Percentiles rank a stretch among this genome's conserved stretches.
These are phyloP conservation scores for Arctium minus DNA, from an alignment of 129 eudicot genomes.

Conservation along the genomic window DNA sequence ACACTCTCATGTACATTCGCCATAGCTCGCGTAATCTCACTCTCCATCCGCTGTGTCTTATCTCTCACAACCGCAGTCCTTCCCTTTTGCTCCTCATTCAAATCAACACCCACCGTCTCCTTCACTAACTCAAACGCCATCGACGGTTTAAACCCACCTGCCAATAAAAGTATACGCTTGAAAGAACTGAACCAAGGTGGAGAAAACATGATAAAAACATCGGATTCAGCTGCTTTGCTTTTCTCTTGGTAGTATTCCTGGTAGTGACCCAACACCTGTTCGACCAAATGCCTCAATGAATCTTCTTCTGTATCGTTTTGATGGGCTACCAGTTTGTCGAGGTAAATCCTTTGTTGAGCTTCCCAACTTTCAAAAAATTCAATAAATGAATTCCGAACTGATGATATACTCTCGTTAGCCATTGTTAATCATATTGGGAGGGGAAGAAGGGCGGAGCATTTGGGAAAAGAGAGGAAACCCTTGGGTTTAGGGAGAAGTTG, in stretches of 20 bases:
- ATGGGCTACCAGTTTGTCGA: slow-evolving; percentile 18
- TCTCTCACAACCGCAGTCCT: slow-evolving; percentile 16
- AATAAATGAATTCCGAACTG: slow-evolving; percentile 14
- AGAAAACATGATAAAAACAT: slow-evolving; percentile 32
- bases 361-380: slow-evolving; percentile 35
- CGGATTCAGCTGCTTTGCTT: slow-evolving; percentile 19
- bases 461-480: no score
- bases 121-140: slow-evolving; percentile 22
- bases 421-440: no score
- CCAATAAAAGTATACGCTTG: slow-evolving; percentile 40
- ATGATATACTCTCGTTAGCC: no score
- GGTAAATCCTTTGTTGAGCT: slow-evolving; percentile 12
- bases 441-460: no score
- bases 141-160: slow-evolving; percentile 46
- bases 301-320: neutral
- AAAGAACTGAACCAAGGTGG: slow-evolving; percentile 58
- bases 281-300: slow-evolving; percentile 20
- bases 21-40: slow-evolving; percentile 30
- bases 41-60: slow-evolving; percentile 27
- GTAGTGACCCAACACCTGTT: slow-evolving; percentile 37
- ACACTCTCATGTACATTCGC: slow-evolving; percentile 52
- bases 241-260: slow-evolving; percentile 35
- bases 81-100: slow-evolving; percentile 20
- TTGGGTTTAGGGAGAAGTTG: no score
- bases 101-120: slow-evolving; percentile 3